These are phyloP conservation scores for Blastomyces gilchristii DNA, from an alignment of 2,329 filamentous ascomycete genomes.

Conservation along the genomic window DNA sequence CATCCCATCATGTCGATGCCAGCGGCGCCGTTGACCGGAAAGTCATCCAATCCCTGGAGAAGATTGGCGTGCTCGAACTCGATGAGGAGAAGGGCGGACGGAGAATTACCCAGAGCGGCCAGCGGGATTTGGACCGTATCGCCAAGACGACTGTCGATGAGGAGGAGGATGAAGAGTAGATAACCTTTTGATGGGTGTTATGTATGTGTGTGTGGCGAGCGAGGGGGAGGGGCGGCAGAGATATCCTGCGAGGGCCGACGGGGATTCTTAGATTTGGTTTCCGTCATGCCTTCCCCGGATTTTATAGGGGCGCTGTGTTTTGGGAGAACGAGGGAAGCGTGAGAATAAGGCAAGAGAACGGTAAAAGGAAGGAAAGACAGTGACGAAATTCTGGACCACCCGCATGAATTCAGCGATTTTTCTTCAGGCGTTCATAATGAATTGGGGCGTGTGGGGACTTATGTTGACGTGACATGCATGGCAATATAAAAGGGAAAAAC, in stretches of 20 bases:
- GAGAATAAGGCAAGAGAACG: neutral
- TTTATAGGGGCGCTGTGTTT: neutral
- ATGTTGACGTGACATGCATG: neutral
- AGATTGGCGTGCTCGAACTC: conserved; percentile 95
- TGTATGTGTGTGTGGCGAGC: neutral
- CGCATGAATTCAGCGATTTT: conserved; percentile 5
- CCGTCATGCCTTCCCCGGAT: neutral
- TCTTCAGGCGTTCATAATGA: conserved; percentile 7
- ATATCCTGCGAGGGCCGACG: neutral
- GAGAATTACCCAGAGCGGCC: conserved; percentile 93
- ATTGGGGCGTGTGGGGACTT: conserved; percentile 2
- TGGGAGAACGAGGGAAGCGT: neutral
- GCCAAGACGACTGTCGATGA: conserved; percentile 58
- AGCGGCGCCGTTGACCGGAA: conserved; percentile 95
- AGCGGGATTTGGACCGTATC: conserved; percentile 97
- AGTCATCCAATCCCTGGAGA: conserved; percentile 93
- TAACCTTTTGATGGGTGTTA: neutral
- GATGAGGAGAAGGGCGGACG: conserved; percentile 98
- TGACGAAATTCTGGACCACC: neutral
- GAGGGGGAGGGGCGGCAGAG: neutral
- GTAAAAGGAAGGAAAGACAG: neutral
- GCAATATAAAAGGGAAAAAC: neutral
- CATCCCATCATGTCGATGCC: conserved; percentile 91
- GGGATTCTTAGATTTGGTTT: conserved; percentile 5
- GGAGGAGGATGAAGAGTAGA: conserved; percentile 30